A percentile compares a stretch with the other conserved stretches of the same genome.
Evolutionary conservation across 129 eudicot species (phyloP).

Genomic region (Logfia minima): DNA sequence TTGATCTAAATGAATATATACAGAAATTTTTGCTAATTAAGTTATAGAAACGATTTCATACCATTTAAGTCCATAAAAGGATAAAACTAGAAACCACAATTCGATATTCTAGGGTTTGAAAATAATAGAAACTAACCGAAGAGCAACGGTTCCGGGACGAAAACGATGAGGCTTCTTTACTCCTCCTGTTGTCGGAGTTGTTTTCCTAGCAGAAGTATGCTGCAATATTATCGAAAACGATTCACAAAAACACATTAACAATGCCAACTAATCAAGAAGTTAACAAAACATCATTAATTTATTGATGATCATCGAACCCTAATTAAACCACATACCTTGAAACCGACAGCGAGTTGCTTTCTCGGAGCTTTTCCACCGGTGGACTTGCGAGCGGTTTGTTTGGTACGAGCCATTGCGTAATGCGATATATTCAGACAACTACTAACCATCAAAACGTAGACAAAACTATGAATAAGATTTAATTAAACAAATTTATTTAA

Average conservation of each 20-base stretch:
- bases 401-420: not conserved
- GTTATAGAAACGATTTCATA: not conserved
- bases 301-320: not conserved
- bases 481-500: too few relatives aligned
- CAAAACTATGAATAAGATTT: not conserved
- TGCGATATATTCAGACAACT: not conserved
- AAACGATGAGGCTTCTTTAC: slow-evolving; percentile 8
- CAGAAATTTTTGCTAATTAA: not conserved
- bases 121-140: not conserved
- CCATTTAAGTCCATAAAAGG: not conserved
- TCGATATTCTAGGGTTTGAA: not conserved
- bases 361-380: slow-evolving; percentile 7
- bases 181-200: not conserved
- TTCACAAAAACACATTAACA: not conserved
- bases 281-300: not conserved
- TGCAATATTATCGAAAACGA: not conserved
- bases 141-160: slow-evolving; percentile 6
- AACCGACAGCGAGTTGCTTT: not conserved
- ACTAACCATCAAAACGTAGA: not conserved
- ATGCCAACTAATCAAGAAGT: not conserved
- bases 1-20: too few relatives aligned
- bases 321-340: not conserved
- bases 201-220: not conserved
- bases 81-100: not conserved
- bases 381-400: slow-evolving; percentile 1